Evolutionary conservation across 192 early-diverging fungal genomes (phyloP).

Genomic region (Coemansia sp.): DNA sequence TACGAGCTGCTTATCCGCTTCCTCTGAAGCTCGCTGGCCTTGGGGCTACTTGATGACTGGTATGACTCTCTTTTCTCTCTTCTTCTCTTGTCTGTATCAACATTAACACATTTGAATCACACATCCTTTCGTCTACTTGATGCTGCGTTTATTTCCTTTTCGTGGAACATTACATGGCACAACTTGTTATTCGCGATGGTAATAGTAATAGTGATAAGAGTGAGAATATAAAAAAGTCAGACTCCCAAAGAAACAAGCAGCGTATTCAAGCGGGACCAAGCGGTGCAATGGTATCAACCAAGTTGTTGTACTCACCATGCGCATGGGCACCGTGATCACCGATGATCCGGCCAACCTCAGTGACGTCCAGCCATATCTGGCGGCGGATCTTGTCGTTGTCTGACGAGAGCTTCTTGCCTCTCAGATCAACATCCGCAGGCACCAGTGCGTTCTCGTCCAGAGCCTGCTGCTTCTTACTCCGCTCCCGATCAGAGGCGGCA

Average conservation of each 20-base stretch:
- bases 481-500: not conserved
- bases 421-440: conserved; percentile 32
- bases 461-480: not conserved
- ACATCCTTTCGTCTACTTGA: not conserved
- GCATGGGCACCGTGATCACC: conserved; percentile 11
- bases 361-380: conserved; percentile 48
- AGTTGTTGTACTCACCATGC: conserved; percentile 17
- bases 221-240: too few species aligned
- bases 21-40: conserved; percentile 25
- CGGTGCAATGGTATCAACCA: conserved; percentile 26
- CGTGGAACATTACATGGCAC: not conserved
- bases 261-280: conserved; percentile 12
- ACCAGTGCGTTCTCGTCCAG: conserved; percentile 18
- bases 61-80: not conserved
- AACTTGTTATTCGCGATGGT: too few species aligned
- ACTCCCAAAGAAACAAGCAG: not conserved
- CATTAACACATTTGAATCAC: not conserved
- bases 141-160: conserved; percentile 2
- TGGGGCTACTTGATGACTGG: not conserved
- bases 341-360: conserved; percentile 18
- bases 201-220: too few species aligned
- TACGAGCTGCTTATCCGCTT: conserved; percentile 82
- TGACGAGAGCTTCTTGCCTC: conserved; percentile 17
- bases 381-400: conserved; percentile 53
- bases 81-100: conserved; percentile 2